phyloP scores from a whole-genome alignment of 1,139 yeast species.

The Yamadazyma sp. region DNA sequence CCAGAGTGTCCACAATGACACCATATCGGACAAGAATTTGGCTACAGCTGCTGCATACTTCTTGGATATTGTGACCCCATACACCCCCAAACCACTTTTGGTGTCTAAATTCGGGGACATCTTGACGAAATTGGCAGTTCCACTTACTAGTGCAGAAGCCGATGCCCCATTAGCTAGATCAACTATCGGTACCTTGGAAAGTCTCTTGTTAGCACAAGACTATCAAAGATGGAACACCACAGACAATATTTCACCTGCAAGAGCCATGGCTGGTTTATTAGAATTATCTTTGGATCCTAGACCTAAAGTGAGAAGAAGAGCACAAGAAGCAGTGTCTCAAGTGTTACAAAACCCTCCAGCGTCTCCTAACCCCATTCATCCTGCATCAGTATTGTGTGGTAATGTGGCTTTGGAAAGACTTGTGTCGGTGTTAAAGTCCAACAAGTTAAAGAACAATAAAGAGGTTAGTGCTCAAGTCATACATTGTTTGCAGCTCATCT shows the following conservation, averaged over 20 bases:
- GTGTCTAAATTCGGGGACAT: slow-evolving; percentile 75
- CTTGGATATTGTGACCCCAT: slow-evolving; percentile 77
- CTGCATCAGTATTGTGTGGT: slow-evolving; percentile 69
- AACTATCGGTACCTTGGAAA: slow-evolving; percentile 81
- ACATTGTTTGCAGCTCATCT: slow-evolving; percentile 74
- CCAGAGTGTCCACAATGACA: slow-evolving; percentile 61
- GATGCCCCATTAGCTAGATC: slow-evolving; percentile 88
- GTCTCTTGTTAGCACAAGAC: slow-evolving; percentile 79
- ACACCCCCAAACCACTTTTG: slow-evolving; percentile 66
- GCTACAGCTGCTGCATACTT: slow-evolving; percentile 81
- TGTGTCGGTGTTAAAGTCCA: slow-evolving; percentile 37
- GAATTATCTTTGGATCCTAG: slow-evolving; percentile 83
- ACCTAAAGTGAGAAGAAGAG: slow-evolving; percentile 95
- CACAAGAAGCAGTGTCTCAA: slow-evolving; percentile 75
- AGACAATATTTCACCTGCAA: slow-evolving; percentile 68
- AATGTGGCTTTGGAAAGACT: slow-evolving; percentile 63
- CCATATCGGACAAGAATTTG: slow-evolving; percentile 55
- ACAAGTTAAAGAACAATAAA: slow-evolving; percentile 41
- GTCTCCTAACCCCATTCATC: slow-evolving; percentile 77
- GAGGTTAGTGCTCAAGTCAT: slow-evolving; percentile 59
- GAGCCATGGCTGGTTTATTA: slow-evolving; percentile 79
- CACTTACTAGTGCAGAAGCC: slow-evolving; percentile 64
- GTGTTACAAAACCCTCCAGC: slow-evolving; percentile 73
- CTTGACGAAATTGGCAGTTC: slow-evolving; percentile 76
- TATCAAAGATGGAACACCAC: slow-evolving; percentile 63